These are phyloP conservation scores for Wickerhamiella kazuoi DNA, from an alignment of 805 yeast genomes.

Conservation along the genomic window DNA sequence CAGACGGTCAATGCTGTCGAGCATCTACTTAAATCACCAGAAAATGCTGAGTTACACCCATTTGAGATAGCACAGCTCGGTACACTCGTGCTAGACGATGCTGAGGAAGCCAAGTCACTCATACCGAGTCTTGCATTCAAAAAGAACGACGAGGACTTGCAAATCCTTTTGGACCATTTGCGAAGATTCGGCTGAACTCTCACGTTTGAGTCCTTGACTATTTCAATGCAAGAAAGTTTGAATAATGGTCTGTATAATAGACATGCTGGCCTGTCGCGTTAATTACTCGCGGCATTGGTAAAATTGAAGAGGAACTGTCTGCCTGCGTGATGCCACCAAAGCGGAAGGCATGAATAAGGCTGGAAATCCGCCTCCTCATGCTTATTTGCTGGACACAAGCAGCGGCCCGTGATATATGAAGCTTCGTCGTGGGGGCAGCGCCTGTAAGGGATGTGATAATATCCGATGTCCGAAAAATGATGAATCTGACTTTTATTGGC, in stretches of 20 bases:
- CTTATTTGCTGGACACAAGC: conserved; percentile 20
- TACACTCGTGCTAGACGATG: conserved; percentile 84
- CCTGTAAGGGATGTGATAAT: conserved; percentile 51
- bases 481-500: conserved; percentile 44
- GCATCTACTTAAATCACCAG: conserved; percentile 56
- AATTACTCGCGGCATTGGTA: conserved; percentile 5
- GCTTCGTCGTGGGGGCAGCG: conserved; percentile 24
- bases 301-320: conserved; percentile 16
- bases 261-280: not conserved
- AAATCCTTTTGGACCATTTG: conserved; percentile 71
- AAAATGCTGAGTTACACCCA: conserved; percentile 69
- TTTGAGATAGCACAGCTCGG: conserved; percentile 87
- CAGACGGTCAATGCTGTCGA: conserved; percentile 91
- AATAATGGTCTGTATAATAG: not conserved
- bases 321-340: conserved; percentile 24
- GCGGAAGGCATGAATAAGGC: conserved; percentile 21
- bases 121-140: conserved; percentile 74
- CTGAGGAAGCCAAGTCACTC: conserved; percentile 89
- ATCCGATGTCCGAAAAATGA: conserved; percentile 71
- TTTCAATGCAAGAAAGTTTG: not conserved
- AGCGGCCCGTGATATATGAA: conserved; percentile 19
- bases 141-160: conserved; percentile 73
- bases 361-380: conserved; percentile 20
- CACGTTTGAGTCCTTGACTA: not conserved
- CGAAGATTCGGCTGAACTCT: conserved; percentile 22